These are phyloP conservation scores for barrel medic (Medicago truncatula) DNA, from an alignment of 306 rosid genomes.

Conservation along the genomic window DNA sequence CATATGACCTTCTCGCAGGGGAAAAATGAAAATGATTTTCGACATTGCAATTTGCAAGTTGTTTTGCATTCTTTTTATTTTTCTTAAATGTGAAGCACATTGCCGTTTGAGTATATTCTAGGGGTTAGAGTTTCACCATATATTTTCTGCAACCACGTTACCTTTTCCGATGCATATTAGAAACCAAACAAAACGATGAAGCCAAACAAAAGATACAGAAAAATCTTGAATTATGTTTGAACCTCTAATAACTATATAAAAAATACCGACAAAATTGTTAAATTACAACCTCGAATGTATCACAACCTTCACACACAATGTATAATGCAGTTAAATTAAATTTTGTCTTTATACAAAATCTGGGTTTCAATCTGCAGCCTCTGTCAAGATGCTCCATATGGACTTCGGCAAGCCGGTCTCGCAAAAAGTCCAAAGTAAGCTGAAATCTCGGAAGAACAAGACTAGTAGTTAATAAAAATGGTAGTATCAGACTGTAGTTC, in stretches of 20 bases:
- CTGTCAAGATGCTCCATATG: conserved; percentile 75
- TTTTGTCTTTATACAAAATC: conserved; percentile 64
- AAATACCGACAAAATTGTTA: conserved; percentile 39
- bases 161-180: conserved; percentile 26
- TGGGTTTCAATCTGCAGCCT: conserved; percentile 74
- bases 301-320: conserved; percentile 68
- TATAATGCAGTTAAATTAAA: conserved; percentile 81
- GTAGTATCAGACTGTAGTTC: background rate
- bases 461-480: background rate
- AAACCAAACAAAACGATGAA: conserved; percentile 26
- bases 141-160: background rate
- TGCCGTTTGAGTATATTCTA: conserved; percentile 9
- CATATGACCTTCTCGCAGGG: background rate
- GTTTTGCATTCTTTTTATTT: background rate
- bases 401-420: conserved; percentile 71
- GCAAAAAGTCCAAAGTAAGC: conserved; percentile 70
- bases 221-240: background rate
- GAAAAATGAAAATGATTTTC: background rate
- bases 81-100: background rate
- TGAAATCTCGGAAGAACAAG: conserved; percentile 45
- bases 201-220: background rate
- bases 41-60: background rate
- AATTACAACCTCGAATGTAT: conserved; percentile 74
- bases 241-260: background rate
- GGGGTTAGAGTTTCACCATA: background rate